Percentiles rank a stretch among this genome's conserved stretches.
Conservation (phyloP, 352 stramenopile genomes). For the Phytophthora crassamura region DNA sequence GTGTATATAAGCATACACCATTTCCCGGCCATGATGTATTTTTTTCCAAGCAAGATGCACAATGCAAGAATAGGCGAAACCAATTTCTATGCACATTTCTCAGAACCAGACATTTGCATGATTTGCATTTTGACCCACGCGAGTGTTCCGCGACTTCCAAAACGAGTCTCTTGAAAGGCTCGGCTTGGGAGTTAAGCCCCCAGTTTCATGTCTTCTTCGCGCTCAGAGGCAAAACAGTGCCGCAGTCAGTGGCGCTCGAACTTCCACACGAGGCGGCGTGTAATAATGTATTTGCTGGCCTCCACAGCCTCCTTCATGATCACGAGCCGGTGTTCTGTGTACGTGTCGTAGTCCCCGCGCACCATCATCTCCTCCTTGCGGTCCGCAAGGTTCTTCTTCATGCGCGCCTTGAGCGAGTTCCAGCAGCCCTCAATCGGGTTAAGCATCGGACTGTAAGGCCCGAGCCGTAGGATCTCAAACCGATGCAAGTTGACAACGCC, state of each 20-base stretch:
- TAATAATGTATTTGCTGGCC: neutral
- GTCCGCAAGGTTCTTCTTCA: conserved; percentile 9
- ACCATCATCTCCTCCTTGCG: conserved; percentile 23
- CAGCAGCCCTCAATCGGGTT: conserved; percentile 37
- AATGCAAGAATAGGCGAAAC: too few relatives aligned
- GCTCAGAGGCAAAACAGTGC: conserved; percentile 12
- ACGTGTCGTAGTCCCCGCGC: conserved; percentile 17
- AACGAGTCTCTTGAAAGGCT: too few relatives aligned
- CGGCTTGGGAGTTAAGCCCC: neutral
- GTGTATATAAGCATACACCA: too few relatives aligned
- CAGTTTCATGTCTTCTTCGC: conserved; percentile 2
- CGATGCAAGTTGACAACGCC: conserved; percentile 22
- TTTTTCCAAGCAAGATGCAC: conserved; percentile 12
- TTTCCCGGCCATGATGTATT: too few relatives aligned
- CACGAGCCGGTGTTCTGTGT: neutral
- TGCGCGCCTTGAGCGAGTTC: conserved; percentile 22
- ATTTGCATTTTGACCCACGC: too few relatives aligned
- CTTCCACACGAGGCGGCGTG: neutral
- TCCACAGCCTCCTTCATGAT: neutral
- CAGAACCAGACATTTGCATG: too few relatives aligned
- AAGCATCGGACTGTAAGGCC: conserved; percentile 29
- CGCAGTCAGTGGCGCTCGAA: conserved; percentile 6
- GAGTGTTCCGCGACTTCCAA: too few relatives aligned
- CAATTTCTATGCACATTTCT: too few relatives aligned
- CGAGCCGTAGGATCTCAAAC: conserved; percentile 11